Evolutionary conservation across 805 yeast species (phyloP).

Genomic region (Kodamaea kaohsiungensis): DNA sequence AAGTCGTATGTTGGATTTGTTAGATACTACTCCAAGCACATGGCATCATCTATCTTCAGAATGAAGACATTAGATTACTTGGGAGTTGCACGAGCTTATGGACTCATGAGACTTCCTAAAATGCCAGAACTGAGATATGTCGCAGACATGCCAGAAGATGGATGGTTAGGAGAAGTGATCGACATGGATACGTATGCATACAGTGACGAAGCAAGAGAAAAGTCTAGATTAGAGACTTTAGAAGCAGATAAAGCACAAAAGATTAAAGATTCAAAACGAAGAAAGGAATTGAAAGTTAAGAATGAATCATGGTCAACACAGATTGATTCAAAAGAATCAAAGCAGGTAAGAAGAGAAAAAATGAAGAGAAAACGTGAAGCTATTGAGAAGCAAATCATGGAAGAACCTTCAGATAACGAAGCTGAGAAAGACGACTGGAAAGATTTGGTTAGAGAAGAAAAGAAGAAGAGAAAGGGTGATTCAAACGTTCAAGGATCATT

Average conservation of each 20-base stretch:
- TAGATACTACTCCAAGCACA: conserved; percentile 82
- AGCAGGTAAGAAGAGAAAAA: conserved; percentile 65
- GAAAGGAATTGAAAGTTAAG: conserved; percentile 48
- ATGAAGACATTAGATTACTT: conserved; percentile 67
- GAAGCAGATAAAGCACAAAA: conserved; percentile 44
- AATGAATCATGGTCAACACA: conserved; percentile 84
- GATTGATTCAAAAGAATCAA: conserved; percentile 58
- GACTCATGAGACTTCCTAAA: conserved; percentile 79
- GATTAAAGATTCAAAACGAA: conserved; percentile 40
- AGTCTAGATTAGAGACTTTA: conserved; percentile 56
- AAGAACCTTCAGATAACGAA: conserved; percentile 44
- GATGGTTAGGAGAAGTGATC: conserved; percentile 67
- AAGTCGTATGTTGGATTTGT: conserved; percentile 81
- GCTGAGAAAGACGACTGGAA: conserved; percentile 82
- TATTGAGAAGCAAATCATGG: conserved; percentile 53
- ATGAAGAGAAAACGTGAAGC: conserved; percentile 67
- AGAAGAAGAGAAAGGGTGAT: conserved; percentile 51
- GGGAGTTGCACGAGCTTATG: conserved; percentile 73
- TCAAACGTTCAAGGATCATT: conserved; percentile 55
- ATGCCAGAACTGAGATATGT: conserved; percentile 85
- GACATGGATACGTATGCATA: conserved; percentile 71
- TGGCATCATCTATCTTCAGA: conserved; percentile 86
- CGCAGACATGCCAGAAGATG: conserved; percentile 61
- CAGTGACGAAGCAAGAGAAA: conserved; percentile 64
- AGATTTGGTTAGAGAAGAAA: conserved; percentile 66